Evolutionary conservation across 768 basidiomycete genomes (phyloP).

Genomic region (Rhizopogon vulgaris): DNA sequence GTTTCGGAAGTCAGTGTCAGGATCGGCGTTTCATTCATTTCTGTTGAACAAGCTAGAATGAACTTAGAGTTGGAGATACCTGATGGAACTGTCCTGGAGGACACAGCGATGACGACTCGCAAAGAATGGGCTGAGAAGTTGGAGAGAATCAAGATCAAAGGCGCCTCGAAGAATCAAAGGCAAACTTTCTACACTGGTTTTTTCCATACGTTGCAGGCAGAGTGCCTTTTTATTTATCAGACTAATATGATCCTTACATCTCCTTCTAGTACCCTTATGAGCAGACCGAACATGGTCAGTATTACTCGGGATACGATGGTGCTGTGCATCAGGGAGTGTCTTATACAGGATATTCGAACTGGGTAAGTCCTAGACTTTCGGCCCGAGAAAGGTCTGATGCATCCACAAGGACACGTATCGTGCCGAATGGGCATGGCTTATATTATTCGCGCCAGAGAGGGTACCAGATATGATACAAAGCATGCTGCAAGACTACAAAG

Average conservation of each 20-base stretch:
- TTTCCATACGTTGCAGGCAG: conserved; percentile 56
- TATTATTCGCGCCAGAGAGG: conserved; percentile 73
- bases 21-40: conserved; percentile 72
- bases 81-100: conserved; percentile 41
- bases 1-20: conserved; percentile 42
- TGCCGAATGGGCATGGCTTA: conserved; percentile 74
- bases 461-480: conserved; percentile 69
- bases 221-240: background rate
- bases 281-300: conserved; percentile 55
- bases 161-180: conserved; percentile 42
- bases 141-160: conserved; percentile 42
- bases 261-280: conserved; percentile 66
- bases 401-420: conserved; percentile 65
- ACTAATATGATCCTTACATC: background rate
- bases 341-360: conserved; percentile 77
- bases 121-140: conserved; percentile 54
- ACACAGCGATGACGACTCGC: conserved; percentile 43
- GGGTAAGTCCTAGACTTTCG: conserved; percentile 38
- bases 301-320: conserved; percentile 78
- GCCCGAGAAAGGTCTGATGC: background rate
- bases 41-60: conserved; percentile 53
- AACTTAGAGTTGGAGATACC: conserved; percentile 47
- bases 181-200: conserved; percentile 55
- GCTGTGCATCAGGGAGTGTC: conserved; percentile 57
- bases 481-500: conserved; percentile 73